phyloP scores from a whole-genome alignment of 1,284 basidiomycete genomes.

The Cryptococcus sp. region DNA sequence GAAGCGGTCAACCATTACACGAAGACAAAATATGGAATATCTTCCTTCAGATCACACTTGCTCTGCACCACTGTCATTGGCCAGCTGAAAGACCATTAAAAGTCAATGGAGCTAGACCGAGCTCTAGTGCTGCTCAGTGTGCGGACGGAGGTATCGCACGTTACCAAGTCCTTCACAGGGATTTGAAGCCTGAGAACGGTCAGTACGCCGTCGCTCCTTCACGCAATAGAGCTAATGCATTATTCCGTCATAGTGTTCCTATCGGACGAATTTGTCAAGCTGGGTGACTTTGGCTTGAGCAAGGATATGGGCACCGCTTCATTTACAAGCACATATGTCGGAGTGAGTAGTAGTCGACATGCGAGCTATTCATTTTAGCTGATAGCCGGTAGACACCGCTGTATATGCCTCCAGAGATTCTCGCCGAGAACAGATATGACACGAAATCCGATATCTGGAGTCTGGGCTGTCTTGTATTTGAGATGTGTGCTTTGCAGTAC shows the following conservation, averaged over 20 bases:
- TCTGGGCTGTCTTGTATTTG: slow-evolving; percentile 91
- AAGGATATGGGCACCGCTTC: slow-evolving; percentile 83
- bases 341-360: slow-evolving; percentile 60
- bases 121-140: slow-evolving; percentile 9
- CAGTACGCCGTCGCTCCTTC: slow-evolving; percentile 31
- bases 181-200: slow-evolving; percentile 97
- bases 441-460: slow-evolving; percentile 99
- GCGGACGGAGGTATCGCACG: slow-evolving; percentile 24
- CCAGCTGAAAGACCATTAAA: slow-evolving; percentile 42
- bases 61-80: slow-evolving; percentile 84
- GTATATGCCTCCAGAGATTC: slow-evolving; percentile 97
- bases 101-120: slow-evolving; percentile 8
- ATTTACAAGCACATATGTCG: slow-evolving; percentile 95
- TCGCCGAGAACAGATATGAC: slow-evolving; percentile 95
- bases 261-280: slow-evolving; percentile 66
- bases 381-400: slow-evolving; percentile 70
- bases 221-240: not conserved
- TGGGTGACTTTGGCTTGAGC: slow-evolving; percentile 94
- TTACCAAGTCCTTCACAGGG: slow-evolving; percentile 84
- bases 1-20: slow-evolving; percentile 64
- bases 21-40: slow-evolving; percentile 96
- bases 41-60: slow-evolving; percentile 88
- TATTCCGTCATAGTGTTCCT: slow-evolving; percentile 37
- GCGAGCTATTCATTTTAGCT: not conserved
- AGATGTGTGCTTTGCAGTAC: slow-evolving; percentile 82